Base-by-base conservation (phyloP, 805 yeast species). In the Kodamaea kakaduensis region DNA sequence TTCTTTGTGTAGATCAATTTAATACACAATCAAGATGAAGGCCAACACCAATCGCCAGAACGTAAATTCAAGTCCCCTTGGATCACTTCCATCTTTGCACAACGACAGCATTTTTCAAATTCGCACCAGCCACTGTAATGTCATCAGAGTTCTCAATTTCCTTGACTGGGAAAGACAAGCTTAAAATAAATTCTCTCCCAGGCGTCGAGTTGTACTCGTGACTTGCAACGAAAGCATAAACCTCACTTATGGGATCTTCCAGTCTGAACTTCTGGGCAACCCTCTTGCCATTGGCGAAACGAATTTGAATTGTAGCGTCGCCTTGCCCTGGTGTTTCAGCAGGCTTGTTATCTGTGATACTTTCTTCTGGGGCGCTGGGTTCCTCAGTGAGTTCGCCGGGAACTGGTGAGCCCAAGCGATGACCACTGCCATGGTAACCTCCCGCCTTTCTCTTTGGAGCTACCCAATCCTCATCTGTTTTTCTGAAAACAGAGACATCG, bases 11-110 rank as follows among this genome's bases (percentile, higher is more conserved):
- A n/a, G n/a, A n/a, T n/a, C n/a, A n/a, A n/a, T n/a, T n/a, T n/a
- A n/a, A n/a, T n/a, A n/a, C n/a, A n/a, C n/a, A n/a, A n/a, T n/a
- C n/a, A n/a, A n/a, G n/a, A n/a, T n/a, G n/a, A n/a, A n/a, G n/a
- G n/a, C n/a, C n/a, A n/a, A n/a, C n/a, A n/a, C n/a, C n/a, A n/a
- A n/a, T n/a, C n/a, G n/a, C n/a, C n/a, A n/a, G 12, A 23, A 23
- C 25, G 10, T 8, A 20, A 8, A 23, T 23, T 6, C 12, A 23
- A 23, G 13, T 26, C 19, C 35, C 12, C 27, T 68, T n/a, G n/a
- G n/a, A n/a, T n/a, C n/a, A n/a, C n/a, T n/a, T n/a, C 93, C 94
- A 84, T 63, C 93, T 80, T 59, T 87, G 97, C 12, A 89, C 86
- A 19, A 89, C 79, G n/a, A 86, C 96, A 2, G 97, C 76, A 47